Evolutionary conservation across 2,329 filamentous ascomycete genomes (phyloP).

Genomic region (Niveomyces coronatus): DNA sequence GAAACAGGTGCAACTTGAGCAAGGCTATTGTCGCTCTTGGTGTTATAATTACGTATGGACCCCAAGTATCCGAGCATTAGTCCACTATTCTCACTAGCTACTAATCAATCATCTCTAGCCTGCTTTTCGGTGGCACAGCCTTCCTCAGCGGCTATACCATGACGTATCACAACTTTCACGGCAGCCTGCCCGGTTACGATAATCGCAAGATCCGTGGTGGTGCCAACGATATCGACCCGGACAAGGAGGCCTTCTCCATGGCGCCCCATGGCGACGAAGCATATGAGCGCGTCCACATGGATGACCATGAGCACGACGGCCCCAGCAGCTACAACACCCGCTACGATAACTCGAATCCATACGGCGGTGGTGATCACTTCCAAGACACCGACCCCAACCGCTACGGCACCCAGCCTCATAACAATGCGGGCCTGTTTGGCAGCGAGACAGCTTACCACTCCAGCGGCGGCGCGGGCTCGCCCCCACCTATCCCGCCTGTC

Average conservation of each 20-base stretch:
- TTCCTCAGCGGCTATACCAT: slow-evolving; percentile 50
- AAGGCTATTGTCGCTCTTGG: slow-evolving; percentile 53
- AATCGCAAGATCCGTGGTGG: slow-evolving; percentile 30
- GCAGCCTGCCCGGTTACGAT: slow-evolving; percentile 52
- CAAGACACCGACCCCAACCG: slow-evolving; percentile 30
- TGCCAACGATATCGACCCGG: slow-evolving; percentile 49
- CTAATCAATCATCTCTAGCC: slow-evolving; percentile 24
- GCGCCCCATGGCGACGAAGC: slow-evolving; percentile 56
- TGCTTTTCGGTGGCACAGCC: slow-evolving; percentile 44
- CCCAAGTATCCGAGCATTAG: background rate
- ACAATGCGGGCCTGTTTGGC: slow-evolving; percentile 35
- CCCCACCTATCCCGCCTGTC: background rate
- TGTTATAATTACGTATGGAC: slow-evolving; percentile 50
- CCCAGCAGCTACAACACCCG: slow-evolving; percentile 23
- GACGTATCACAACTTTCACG: slow-evolving; percentile 52
- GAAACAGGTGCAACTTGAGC: slow-evolving; percentile 46
- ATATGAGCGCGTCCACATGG: slow-evolving; percentile 50
- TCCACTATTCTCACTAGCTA: slow-evolving; percentile 1
- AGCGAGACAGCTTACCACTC: slow-evolving; percentile 38
- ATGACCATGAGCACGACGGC: slow-evolving; percentile 38
- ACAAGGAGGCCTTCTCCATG: slow-evolving; percentile 60
- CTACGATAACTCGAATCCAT: slow-evolving; percentile 28
- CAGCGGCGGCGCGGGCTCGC: slow-evolving; percentile 11
- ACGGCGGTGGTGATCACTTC: slow-evolving; percentile 22
- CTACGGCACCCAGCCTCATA: slow-evolving; percentile 28